Conservation (phyloP, 306 rosid genomes). For the Datisca glomerata region DNA sequence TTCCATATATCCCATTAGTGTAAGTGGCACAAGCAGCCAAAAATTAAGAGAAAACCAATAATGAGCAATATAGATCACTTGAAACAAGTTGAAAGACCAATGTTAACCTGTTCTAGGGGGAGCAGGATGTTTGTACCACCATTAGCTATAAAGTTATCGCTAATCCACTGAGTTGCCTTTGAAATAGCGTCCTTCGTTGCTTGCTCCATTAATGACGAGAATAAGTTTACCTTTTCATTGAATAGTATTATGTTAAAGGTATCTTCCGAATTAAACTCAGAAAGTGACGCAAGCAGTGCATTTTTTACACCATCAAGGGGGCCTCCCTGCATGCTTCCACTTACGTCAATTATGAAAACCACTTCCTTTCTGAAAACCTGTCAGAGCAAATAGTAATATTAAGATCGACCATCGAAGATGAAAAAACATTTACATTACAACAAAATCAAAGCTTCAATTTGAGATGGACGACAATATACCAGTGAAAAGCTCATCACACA, state of each 20-base stretch:
- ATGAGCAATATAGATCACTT: too few species aligned
- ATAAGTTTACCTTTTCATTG: conserved; percentile 36
- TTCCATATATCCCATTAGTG: too few species aligned
- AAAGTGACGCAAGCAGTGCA: conserved; percentile 59
- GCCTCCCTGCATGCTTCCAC: conserved; percentile 81
- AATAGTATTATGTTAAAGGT: conserved; percentile 74
- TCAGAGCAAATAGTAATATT: conserved; percentile 5
- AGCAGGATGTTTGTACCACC: conserved; percentile 78
- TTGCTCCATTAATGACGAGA: conserved; percentile 57
- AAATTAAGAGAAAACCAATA: too few species aligned
- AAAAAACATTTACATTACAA: too few species aligned
- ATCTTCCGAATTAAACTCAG: conserved; percentile 46
- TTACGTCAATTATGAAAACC: conserved; percentile 65
- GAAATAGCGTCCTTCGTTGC: conserved; percentile 45
- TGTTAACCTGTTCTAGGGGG: conserved; percentile 63
- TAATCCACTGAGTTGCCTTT: conserved; percentile 58
- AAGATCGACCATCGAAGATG: neutral
- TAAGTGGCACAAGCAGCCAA: too few species aligned
- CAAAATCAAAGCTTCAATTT: neutral
- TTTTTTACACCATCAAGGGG: conserved; percentile 64
- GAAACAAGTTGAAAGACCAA: neutral
- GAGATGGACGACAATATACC: too few species aligned
- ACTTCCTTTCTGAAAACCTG: conserved; percentile 72
- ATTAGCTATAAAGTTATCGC: conserved; percentile 30
- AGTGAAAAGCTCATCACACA: too few species aligned